These are phyloP conservation scores for Gossypium schwendimanii DNA, from an alignment of 441 rosid genomes.

Conservation along the genomic window DNA sequence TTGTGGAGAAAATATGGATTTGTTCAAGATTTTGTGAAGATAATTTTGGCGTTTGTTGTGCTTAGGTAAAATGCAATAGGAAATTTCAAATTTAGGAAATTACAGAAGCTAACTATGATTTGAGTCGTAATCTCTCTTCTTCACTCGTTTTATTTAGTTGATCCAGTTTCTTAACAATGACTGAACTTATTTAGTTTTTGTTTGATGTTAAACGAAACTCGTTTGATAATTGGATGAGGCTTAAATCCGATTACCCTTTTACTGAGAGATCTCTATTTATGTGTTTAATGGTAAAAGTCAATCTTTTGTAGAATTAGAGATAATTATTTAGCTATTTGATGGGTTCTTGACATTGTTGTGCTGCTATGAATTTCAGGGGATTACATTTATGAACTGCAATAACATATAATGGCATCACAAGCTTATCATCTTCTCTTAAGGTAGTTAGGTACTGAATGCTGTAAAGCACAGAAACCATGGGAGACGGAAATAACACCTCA, in stretches of 20 bases:
- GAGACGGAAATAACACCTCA: constrained; percentile 48
- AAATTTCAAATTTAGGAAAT: not conserved
- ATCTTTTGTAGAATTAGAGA: not conserved
- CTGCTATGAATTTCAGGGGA: constrained; percentile 5
- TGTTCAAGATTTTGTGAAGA: not conserved
- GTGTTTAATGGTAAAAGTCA: not conserved
- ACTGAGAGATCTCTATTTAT: not conserved
- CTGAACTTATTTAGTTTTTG: not conserved
- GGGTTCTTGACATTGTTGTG: constrained; percentile 1
- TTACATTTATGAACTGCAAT: not conserved
- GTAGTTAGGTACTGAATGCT: constrained; percentile 24
- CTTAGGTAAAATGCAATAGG: not conserved
- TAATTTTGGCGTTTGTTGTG: not conserved
- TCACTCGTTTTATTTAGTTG: not conserved
- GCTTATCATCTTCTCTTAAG: not conserved
- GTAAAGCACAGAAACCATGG: constrained; percentile 32
- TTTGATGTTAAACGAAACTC: not conserved
- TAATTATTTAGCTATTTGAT: not conserved
- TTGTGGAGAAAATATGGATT: not conserved
- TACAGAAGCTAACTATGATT: not conserved
- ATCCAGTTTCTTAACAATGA: not conserved
- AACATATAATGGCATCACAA: not conserved
- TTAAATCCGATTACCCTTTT: not conserved
- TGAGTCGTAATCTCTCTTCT: not conserved
- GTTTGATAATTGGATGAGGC: not conserved